These are phyloP conservation scores for Mycena leptocephala DNA, from an alignment of 768 basidiomycete genomes.

Conservation along the genomic window DNA sequence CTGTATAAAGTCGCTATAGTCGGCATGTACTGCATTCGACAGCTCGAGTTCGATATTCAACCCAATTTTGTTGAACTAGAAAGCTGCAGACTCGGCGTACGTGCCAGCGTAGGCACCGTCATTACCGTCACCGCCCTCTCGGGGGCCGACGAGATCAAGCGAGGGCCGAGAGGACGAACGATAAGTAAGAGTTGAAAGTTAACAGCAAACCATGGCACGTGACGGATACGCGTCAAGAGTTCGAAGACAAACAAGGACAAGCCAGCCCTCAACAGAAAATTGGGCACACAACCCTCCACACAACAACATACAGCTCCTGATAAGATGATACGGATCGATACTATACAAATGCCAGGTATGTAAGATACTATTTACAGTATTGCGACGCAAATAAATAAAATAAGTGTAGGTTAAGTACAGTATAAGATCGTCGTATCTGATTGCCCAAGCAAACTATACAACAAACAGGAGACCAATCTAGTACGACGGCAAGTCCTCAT, in stretches of 20 bases:
- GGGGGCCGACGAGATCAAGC: not conserved
- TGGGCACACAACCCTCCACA: not conserved
- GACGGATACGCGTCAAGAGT: too few species aligned
- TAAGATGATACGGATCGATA: not conserved
- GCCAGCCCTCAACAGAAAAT: not conserved
- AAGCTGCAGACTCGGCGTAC: not conserved
- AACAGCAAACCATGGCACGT: too few species aligned
- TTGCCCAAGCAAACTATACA: not conserved
- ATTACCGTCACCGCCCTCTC: not conserved
- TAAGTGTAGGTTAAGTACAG: not conserved
- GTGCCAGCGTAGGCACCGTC: not conserved
- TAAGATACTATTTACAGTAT: not conserved
- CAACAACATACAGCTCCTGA: not conserved
- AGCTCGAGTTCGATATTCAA: not conserved
- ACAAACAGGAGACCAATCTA: not conserved
- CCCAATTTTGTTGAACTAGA: not conserved
- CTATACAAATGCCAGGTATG: slow-evolving; percentile 14
- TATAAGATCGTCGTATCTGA: not conserved
- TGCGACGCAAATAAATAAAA: slow-evolving; percentile 20
- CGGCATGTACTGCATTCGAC: slow-evolving; percentile 9
- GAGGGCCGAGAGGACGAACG: slow-evolving; percentile 14
- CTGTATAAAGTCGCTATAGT: too few species aligned
- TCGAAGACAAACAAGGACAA: not conserved
- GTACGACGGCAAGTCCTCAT: slow-evolving; percentile 34
- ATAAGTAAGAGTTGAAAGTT: too few species aligned